Evolutionary conservation across 1,284 basidiomycete species (phyloP), one percentile per base, ranked within the genome.

Genomic region (Rhodotorula sp.): DNA sequence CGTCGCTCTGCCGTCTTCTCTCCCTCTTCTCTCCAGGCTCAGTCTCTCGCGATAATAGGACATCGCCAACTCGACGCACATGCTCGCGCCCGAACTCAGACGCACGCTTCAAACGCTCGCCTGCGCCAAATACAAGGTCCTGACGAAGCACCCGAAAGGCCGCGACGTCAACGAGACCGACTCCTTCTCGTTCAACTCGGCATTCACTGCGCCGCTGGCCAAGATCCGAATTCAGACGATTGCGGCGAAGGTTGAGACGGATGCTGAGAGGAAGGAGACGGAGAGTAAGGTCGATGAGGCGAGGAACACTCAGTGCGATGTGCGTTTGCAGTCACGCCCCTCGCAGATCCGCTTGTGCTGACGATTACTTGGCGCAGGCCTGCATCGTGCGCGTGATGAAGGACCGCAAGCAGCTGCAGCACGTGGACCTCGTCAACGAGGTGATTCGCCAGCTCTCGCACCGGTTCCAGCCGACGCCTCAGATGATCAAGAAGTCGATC

Each of bases 311-410:
- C 89, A 95, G 79, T 91, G 89, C 54, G 95, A 99, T 83, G 94
- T 92, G 71, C 71, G 85, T 81, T 13, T 52, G 54, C 30, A 20
- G 22, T 34, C 28, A 28, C 6, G 31, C 26, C 28, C 6, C n/a
- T n/a, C n/a, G n/a, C n/a, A n/a, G n/a, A n/a, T n/a, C n/a, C n/a
- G n/a, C n/a, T n/a, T n/a, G 44, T 28, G 4, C 57, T 2, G 3
- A 31, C 34, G 18, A 54, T 24, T 22, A 24, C 31, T n/a, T n/a
- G 4, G 4, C 11, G 20, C 74, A 96, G 92, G 94, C 94, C 2
- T 97, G 92, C 78, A 91, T 99, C 70, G 96, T 99, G 31, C 88
- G 96, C 51, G 89, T 98, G 50, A 99, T 99, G 96, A 99, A 99
- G 83, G 89, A 93, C 78, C 84, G 94, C 70, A 98, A 98, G 80